Base-by-base conservation (phyloP, 805 yeast species). In the Cyberlindnera sargentensis region DNA sequence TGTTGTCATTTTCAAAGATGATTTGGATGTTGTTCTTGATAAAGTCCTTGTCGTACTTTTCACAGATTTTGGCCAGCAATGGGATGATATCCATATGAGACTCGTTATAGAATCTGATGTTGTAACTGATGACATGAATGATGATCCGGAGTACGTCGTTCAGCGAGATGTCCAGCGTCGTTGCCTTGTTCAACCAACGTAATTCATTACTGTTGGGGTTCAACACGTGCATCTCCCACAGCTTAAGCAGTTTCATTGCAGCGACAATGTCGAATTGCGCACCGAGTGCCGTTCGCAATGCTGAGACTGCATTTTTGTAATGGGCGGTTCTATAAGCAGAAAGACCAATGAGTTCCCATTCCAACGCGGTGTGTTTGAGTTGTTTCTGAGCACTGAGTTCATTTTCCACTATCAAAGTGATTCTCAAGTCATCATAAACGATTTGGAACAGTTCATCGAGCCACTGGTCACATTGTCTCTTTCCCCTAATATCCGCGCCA, bases 381-480 rank as follows among this genome's bases (percentile, higher is more conserved):
- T 47, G 55, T 8, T 48, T 51, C 33, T 48, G 47, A 8, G 50
- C 51, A 5, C 44, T 24, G 4, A 60, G 45, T 41, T 62, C 64
- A 40, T 56, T 58, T 39, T 62, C 67, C 49, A 64, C 63, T 46
- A 49, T 56, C 40, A 57, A 49, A 2, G 61, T 63, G 25, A 63
- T 71, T 27, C 75, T 62, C 43, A 73, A 62, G 52, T 82, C 89
- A 47, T 84, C 90, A 56, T 80, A 85, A 29, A 86, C 63, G 2
- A 80, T 71, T 63, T 82, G 65, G 57, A 86, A 83, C 40, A 86
- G 64, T 54, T 81, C 81, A 50, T 86, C 95, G 29, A 87, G 67
- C 90, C 95, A 84, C 43, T 78, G 68, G 56, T 83, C 91, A 60
- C 95, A 84, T 31, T 78, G 64, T 32, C 84, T 68, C 50, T 81